These are phyloP conservation scores for Ophiocordyceps camponoti-saundersi DNA, from an alignment of 2,329 filamentous ascomycete genomes.

Conservation along the genomic window DNA sequence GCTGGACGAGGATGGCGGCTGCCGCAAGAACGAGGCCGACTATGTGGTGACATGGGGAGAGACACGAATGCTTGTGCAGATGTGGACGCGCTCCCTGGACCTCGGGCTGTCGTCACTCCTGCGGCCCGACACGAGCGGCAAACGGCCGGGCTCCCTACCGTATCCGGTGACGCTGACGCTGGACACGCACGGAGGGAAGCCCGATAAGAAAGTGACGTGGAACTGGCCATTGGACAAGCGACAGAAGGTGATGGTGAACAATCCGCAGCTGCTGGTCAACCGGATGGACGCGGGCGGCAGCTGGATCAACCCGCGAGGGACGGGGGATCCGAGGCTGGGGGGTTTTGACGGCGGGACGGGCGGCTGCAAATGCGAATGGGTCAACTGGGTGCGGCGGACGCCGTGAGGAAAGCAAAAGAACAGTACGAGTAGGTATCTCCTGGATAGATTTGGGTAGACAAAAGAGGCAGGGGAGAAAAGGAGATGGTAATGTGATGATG, in stretches of 20 bases:
- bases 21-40: conserved; percentile 32
- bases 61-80: conserved; percentile 45
- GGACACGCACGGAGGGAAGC: conserved; percentile 45
- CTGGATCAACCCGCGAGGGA: conserved; percentile 32
- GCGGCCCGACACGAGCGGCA: conserved; percentile 11
- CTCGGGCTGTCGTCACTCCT: conserved; percentile 24
- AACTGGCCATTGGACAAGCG: conserved; percentile 31
- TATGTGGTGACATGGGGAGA: conserved; percentile 41
- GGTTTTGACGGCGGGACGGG: conserved; percentile 47
- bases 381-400: conserved; percentile 24
- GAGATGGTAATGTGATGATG: neutral
- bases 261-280: conserved; percentile 28
- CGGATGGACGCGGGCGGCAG: conserved; percentile 31
- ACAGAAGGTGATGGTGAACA: conserved; percentile 24
- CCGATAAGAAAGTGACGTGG: conserved; percentile 34
- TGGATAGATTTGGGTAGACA: neutral
- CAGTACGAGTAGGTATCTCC: neutral
- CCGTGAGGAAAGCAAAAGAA: neutral
- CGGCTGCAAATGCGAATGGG: conserved; percentile 45
- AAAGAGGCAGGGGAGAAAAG: neutral
- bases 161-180: conserved; percentile 44
- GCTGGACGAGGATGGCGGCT: conserved; percentile 37
- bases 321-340: conserved; percentile 29
- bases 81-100: conserved; percentile 39
- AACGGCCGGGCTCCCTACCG: conserved; percentile 41